phyloP scores from a whole-genome alignment of 2,329 filamentous ascomycete species.

The Hypoxylon sp. region DNA sequence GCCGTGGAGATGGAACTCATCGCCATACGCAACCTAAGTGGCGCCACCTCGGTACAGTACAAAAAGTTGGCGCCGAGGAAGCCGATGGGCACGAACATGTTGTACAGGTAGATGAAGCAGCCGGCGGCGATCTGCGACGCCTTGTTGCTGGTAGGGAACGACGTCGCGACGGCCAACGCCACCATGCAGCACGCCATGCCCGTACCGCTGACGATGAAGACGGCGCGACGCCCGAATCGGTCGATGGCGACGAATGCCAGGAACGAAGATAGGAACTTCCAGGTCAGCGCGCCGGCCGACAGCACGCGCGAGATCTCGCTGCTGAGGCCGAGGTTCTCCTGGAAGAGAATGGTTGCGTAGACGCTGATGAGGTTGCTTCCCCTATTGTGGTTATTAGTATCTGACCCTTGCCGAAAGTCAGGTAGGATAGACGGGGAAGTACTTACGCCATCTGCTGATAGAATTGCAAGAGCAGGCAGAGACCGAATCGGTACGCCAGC shows the following conservation, averaged over 20 bases:
- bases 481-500: conserved; percentile 62
- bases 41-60: conserved; percentile 69
- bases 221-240: conserved; percentile 60
- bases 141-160: conserved; percentile 58
- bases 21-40: conserved; percentile 62
- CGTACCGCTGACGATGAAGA: conserved; percentile 64
- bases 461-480: conserved; percentile 63
- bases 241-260: conserved; percentile 64
- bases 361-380: conserved; percentile 62
- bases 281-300: conserved; percentile 63
- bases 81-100: conserved; percentile 70
- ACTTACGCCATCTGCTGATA: conserved; percentile 60
- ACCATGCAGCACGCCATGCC: conserved; percentile 68
- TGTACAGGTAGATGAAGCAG: conserved; percentile 69
- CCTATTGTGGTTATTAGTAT: conserved; percentile 41
- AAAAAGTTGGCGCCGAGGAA: conserved; percentile 71
- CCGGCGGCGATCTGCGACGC: conserved; percentile 63
- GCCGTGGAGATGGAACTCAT: conserved; percentile 69
- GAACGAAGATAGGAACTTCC: conserved; percentile 61
- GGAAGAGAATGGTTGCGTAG: conserved; percentile 57
- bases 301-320: conserved; percentile 56
- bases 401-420: background rate
- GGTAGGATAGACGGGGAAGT: too few species aligned
- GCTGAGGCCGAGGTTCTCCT: conserved; percentile 56
- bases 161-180: conserved; percentile 64